Percentiles rank a stretch among this genome's conserved stretches.
Conservation (phyloP, 257 asterid genomes). For the Solanum ahanhuiri region DNA sequence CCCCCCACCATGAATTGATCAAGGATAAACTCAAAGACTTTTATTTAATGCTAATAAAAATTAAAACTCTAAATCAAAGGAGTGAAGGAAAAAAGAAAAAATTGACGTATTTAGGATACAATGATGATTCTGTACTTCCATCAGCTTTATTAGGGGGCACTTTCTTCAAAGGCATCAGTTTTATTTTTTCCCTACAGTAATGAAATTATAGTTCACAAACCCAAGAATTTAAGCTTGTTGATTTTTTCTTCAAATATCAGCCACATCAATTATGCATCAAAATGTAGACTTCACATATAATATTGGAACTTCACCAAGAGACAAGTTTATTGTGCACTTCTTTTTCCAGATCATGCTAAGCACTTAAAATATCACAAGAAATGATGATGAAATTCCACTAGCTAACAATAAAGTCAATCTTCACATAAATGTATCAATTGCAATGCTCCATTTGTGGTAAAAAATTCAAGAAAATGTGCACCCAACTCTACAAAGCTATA, state of each 20-base stretch:
- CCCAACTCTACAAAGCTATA: not conserved
- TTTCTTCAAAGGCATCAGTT: slow-evolving; percentile 17
- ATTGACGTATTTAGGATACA: slow-evolving; percentile 14
- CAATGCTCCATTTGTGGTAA: not conserved
- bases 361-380: not conserved
- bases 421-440: not conserved
- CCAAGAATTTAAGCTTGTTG: not conserved
- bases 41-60: not conserved
- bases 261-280: not conserved
- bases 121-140: slow-evolving; percentile 10
- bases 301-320: not conserved
- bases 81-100: not conserved
- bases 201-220: slow-evolving; percentile 1
- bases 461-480: not conserved
- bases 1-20: slow-evolving; percentile 1
- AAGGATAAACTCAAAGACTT: slow-evolving; percentile 31
- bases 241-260: not conserved
- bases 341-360: not conserved
- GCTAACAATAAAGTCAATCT: not conserved
- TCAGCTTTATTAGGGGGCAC: slow-evolving; percentile 17
- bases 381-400: not conserved
- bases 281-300: not conserved
- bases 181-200: slow-evolving; percentile 18
- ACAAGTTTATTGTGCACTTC: not conserved
- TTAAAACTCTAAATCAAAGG: not conserved